Percentiles rank a stretch among this genome's conserved stretches.
Conservation (phyloP, 805 yeast species). For the Saccharomyces eubayanus region DNA sequence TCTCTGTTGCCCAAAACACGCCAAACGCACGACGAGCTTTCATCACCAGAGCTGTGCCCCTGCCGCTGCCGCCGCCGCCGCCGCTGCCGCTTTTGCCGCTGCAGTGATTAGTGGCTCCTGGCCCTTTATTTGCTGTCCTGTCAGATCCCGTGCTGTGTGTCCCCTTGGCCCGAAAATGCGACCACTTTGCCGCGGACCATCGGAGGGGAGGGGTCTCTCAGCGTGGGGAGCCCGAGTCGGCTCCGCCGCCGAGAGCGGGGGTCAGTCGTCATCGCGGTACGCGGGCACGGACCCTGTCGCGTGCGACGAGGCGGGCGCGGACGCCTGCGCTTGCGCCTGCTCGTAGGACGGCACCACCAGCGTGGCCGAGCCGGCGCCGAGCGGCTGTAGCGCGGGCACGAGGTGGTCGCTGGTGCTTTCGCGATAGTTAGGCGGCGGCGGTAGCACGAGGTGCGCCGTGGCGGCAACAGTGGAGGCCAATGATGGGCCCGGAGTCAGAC, state of each 20-base stretch:
- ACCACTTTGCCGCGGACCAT: background rate
- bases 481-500: constrained; percentile 1
- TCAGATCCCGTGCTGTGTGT: background rate
- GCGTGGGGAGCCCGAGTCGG: background rate
- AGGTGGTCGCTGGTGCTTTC: constrained; percentile 29
- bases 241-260: background rate
- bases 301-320: background rate
- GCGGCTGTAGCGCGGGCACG: constrained; percentile 6
- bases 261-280: constrained; percentile 2
- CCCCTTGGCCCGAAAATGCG: background rate
- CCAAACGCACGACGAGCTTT: too few relatives aligned
- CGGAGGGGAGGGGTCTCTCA: background rate
- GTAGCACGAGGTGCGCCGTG: constrained; percentile 4
- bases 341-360: constrained; percentile 9
- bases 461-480: constrained; percentile 2
- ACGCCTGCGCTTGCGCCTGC: constrained; percentile 2
- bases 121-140: background rate
- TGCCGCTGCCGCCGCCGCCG: too few relatives aligned
- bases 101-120: background rate
- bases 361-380: constrained; percentile 2
- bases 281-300: background rate
- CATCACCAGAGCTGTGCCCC: too few relatives aligned
- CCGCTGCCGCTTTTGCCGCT: background rate
- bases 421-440: constrained; percentile 15
- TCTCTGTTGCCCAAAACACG: too few relatives aligned